Percentiles rank a stretch among this genome's conserved stretches.
Conservation (phyloP, 495 filamentous ascomycete genomes). For the Collariella sp. region DNA sequence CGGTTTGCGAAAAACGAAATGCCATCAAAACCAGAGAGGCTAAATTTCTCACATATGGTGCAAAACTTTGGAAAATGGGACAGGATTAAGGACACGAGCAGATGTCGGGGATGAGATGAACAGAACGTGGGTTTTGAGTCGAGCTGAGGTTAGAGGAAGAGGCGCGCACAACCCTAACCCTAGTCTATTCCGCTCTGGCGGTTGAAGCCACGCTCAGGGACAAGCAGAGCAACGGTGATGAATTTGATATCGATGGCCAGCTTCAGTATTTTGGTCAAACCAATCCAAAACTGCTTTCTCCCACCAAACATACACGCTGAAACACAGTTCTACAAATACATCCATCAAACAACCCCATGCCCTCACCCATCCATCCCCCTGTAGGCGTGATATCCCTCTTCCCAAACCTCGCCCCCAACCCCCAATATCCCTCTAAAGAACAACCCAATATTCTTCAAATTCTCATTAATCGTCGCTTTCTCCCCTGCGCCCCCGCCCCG, state of each 20-base stretch:
- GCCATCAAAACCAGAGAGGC: too few species aligned
- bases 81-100: background rate
- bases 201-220: background rate
- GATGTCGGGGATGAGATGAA: background rate
- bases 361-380: constrained; percentile 9
- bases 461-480: constrained; percentile 68
- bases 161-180: constrained; percentile 10
- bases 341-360: background rate
- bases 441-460: constrained; percentile 88
- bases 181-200: background rate
- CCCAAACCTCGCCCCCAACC: constrained; percentile 66
- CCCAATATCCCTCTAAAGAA: constrained; percentile 92
- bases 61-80: background rate
- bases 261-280: too few species aligned
- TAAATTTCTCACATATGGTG: too few species aligned
- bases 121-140: background rate
- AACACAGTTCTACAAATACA: too few species aligned
- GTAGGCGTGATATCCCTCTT: constrained; percentile 38
- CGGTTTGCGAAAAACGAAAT: too few species aligned
- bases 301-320: background rate
- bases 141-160: background rate
- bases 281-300: background rate
- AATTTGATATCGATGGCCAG: too few species aligned
- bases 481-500: constrained; percentile 58
- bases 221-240: background rate